Conservation (phyloP, 139 green algal genomes). For the Edaphochlamys debaryana region DNA sequence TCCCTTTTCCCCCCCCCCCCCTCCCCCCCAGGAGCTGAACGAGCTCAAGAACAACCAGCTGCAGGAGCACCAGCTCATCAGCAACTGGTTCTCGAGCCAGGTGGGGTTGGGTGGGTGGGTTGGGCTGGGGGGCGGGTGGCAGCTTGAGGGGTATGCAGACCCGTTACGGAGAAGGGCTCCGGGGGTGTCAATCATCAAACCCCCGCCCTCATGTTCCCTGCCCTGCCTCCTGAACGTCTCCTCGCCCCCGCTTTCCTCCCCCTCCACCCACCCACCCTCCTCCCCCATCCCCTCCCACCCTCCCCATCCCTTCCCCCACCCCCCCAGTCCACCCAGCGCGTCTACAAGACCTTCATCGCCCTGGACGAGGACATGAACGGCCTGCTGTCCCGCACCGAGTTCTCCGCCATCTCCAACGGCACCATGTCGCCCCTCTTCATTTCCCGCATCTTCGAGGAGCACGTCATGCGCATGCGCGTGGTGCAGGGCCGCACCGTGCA, state of each 20-base stretch:
- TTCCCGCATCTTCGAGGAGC: slow-evolving; percentile 75
- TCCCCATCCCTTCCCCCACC: no score
- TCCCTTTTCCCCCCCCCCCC: no score
- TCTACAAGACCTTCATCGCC: slow-evolving; percentile 67
- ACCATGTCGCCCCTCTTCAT: slow-evolving; percentile 77
- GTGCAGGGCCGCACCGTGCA: slow-evolving; percentile 40
- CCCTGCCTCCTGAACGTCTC: no score
- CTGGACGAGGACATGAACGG: slow-evolving; percentile 74
- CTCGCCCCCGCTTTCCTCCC: neutral
- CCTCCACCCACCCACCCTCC: no score
- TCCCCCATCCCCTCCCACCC: neutral
- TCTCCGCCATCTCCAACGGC: slow-evolving; percentile 65
- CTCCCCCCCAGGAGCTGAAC: slow-evolving; percentile 41
- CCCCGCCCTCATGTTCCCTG: no score
- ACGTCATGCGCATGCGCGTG: slow-evolving; percentile 52
- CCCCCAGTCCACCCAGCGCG: slow-evolving; percentile 55
- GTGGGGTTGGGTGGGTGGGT: slow-evolving; percentile 17
- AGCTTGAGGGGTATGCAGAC: no score
- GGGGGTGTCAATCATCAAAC: no score
- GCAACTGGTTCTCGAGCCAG: slow-evolving; percentile 74
- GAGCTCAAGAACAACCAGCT: slow-evolving; percentile 48
- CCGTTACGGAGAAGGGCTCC: no score
- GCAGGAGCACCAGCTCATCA: slow-evolving; percentile 48
- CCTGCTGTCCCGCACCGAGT: slow-evolving; percentile 62
- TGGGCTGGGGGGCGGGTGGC: neutral